Base-by-base conservation (phyloP, 192 early-diverging fungal genomes). In the Umbelopsis sp. region DNA sequence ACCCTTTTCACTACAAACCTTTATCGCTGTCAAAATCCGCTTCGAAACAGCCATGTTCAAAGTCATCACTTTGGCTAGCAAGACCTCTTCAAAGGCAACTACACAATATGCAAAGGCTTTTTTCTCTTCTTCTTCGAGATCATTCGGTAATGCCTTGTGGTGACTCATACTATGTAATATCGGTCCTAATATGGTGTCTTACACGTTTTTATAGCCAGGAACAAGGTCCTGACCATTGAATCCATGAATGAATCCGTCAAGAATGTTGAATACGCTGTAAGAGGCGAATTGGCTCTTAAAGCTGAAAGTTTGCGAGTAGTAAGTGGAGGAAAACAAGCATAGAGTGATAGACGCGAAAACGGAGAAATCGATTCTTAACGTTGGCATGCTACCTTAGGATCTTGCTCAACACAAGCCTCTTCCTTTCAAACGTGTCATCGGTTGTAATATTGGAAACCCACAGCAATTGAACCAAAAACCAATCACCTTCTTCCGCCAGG, bases 401-500 rank as follows among this genome's bases (percentile, higher is more conserved):
- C 29, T 62, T 10, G 31, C 17, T 34, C 56, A 62, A n/a, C 32
- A 62, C 14, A 62, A 62, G 29, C 56, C 56, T n/a, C 56, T 92
- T 41, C 88, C 90, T 9, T 96, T 95, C 77, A 80, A 80, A 41
- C 74, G 81, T 26, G 84, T 97, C 77, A 87, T 88, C 29, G 84
- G 83, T 71, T 93, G 93, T 83, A 97, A 97, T 74, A 97, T 97
- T 74, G 95, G 95, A 73, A 97, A 97, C 80, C 95, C 95, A 62
- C 95, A 96, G 83, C 93, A 94, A 82, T 87, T 96, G 17, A 80
- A 76, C 43, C 94, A 97, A 83, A 87, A 90, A 76, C 96, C 96
- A 22, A 93, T 98, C 78, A 97, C 96, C 20, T 99, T 99, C 70
- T 91, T 97, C 86, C 92, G 97, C 51, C 97, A 99, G 83, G 92